Evolutionary conservation across 805 yeast genomes (phyloP), one percentile per base, ranked within the genome.

Genomic region (Teunomyces atbi): DNA sequence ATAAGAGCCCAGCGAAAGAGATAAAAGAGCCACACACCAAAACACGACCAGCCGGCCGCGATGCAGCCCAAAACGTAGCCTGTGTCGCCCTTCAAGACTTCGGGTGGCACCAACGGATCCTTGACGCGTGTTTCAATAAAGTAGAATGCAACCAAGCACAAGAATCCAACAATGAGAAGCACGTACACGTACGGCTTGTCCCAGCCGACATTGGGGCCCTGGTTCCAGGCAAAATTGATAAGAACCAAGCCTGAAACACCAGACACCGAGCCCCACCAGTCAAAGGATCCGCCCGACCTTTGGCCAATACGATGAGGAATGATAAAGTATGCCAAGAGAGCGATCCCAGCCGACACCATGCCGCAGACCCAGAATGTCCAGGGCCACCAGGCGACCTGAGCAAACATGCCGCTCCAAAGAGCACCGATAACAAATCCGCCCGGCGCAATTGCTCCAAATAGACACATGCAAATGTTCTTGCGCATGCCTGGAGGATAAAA

Each of bases 391-490:
- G 56, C 61, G 7, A 53, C 37, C 8, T 49, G 56, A 2, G 62
- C 55, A 36, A 65, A 55, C n/a, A 62, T 42, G 4, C 61, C 63
- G 13, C 56, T 45, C 32, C 66, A 59, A 11, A 65, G 41, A 1
- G 68, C 58, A 2, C 71, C 71, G 10, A 67, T 20, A 6, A 55
- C 55, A 42, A 62, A 65, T 4, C 71, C 73, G 10, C 51, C 44
- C 2, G 71, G 71, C 1, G 73, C 73, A 11, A 66, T 66, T 3
- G 69, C 65, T 2, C 69, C 71, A 49, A 62, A 66, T 4, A 60
- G 42, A 15, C 65, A 61, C 62, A 68, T 56, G 28, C 48, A 55
- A 1, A 60, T n/a, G 30, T 56, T 44, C 39, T 57, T 56, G 44
- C 49, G 62, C 18, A 32, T 13, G 4, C 61, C 55, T 2, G 50